Percentiles rank a stretch among this genome's conserved stretches.
Evolutionary conservation across 345 rosid species (phyloP).

Genomic region (Rubroshorea leprosula): DNA sequence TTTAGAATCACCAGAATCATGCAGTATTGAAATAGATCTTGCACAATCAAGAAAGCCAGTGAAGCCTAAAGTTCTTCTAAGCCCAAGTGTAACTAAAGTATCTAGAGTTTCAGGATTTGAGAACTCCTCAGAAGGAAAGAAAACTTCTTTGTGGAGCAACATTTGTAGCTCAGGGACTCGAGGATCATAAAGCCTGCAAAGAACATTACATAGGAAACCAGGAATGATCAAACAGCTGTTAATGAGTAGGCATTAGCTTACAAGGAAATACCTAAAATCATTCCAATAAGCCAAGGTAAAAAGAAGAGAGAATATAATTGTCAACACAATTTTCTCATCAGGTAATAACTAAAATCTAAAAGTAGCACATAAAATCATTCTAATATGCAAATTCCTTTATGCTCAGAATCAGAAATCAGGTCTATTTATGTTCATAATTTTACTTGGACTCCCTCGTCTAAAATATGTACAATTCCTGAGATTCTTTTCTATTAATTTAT

Average conservation of each 20-base stretch:
- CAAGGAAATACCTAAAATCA: background rate
- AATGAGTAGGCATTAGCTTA: background rate
- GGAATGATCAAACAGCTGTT: background rate
- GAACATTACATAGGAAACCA: slow-evolving; percentile 16
- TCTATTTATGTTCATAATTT: background rate
- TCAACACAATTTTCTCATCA: background rate
- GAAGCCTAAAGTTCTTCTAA: slow-evolving; percentile 55
- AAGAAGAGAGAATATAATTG: background rate
- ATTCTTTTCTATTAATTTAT: too few species aligned
- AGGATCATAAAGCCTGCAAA: slow-evolving; percentile 92
- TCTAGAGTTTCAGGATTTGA: slow-evolving; percentile 67
- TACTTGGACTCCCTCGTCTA: background rate
- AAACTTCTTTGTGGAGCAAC: slow-evolving; percentile 62
- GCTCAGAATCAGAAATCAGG: too few species aligned
- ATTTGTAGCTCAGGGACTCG: slow-evolving; percentile 57
- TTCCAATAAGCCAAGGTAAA: background rate
- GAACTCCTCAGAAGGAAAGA: slow-evolving; percentile 76
- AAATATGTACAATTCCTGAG: background rate
- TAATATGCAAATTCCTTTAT: too few species aligned
- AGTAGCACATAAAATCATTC: background rate
- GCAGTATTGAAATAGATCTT: slow-evolving; percentile 55
- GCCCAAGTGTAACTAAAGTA: slow-evolving; percentile 67
- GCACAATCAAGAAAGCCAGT: slow-evolving; percentile 79
- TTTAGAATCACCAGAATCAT: slow-evolving; percentile 53
- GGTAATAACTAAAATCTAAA: background rate